These are phyloP conservation scores for Exophiala sp. DNA, from an alignment of 2,329 filamentous ascomycete species.

Conservation along the genomic window DNA sequence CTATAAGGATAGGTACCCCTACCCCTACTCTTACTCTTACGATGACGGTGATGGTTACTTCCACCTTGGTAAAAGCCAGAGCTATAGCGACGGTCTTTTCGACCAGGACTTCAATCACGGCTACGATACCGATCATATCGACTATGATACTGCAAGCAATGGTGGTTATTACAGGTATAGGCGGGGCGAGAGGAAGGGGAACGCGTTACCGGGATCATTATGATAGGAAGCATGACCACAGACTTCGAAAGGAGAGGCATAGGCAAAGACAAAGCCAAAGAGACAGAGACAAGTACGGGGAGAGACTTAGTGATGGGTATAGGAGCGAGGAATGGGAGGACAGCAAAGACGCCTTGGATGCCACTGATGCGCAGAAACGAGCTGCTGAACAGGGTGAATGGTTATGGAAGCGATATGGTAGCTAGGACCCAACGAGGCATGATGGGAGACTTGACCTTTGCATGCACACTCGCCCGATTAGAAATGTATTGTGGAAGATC, in stretches of 20 bases:
- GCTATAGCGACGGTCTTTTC: background rate
- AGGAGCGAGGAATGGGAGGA: too few species aligned
- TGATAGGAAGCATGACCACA: background rate
- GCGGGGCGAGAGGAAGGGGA: too few species aligned
- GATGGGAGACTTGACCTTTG: too few species aligned
- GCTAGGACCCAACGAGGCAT: background rate
- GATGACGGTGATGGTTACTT: background rate
- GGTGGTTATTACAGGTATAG: too few species aligned
- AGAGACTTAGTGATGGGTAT: background rate
- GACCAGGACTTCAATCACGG: background rate
- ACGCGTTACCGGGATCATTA: background rate
- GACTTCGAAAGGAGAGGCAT: background rate
- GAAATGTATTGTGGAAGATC: too few species aligned
- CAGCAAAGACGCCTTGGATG: background rate
- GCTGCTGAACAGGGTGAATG: constrained; percentile 1
- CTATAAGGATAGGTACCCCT: too few species aligned
- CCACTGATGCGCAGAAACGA: background rate
- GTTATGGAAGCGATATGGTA: constrained; percentile 1
- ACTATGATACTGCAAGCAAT: background rate
- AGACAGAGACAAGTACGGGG: background rate
- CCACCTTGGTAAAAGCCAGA: background rate
- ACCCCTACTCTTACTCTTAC: too few species aligned
- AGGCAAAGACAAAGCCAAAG: background rate
- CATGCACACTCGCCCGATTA: too few species aligned
- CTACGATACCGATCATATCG: background rate